A percentile compares a stretch with the other conserved stretches of the same genome.
Evolutionary conservation across 2,329 filamentous ascomycete species (phyloP).

Genomic region (Aspergillus floridensis): DNA sequence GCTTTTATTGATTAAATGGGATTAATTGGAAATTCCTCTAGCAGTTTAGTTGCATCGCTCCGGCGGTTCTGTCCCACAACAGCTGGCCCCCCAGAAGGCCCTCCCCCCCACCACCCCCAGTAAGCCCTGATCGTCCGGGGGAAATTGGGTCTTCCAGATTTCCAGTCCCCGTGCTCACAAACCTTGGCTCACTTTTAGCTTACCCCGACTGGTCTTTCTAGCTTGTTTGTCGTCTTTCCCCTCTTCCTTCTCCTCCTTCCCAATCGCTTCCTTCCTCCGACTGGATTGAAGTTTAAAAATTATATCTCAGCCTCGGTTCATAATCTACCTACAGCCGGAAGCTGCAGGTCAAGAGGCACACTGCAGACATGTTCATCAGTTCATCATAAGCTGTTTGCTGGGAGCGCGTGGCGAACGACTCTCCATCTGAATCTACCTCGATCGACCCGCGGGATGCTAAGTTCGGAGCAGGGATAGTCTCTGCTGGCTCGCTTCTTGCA

Average conservation of each 20-base stretch:
- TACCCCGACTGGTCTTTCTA: not conserved
- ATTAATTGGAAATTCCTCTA: not conserved
- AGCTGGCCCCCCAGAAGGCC: not conserved
- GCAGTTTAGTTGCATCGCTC: not conserved
- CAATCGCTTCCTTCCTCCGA: not conserved
- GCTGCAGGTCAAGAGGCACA: not conserved
- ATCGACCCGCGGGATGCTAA: conserved; percentile 1
- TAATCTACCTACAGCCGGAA: not conserved
- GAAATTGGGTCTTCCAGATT: conserved; percentile 3
- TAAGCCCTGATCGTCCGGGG: conserved; percentile 7
- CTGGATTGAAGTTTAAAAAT: not conserved
- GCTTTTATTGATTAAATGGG: not conserved
- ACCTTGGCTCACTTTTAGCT: not conserved
- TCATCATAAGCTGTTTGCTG: not conserved
- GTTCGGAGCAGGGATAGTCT: not conserved
- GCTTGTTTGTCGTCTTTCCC: not conserved
- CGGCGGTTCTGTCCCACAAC: not conserved
- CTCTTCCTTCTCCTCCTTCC: not conserved
- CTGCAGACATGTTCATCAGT: not conserved
- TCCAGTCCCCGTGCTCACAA: not conserved
- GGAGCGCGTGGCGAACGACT: not conserved
- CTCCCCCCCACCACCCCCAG: not conserved
- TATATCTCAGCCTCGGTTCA: not conserved
- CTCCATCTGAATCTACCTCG: not conserved
- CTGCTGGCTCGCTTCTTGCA: conserved; percentile 3